These are phyloP conservation scores for Magnusiomyces fungicola DNA, from an alignment of 1,139 yeast genomes.

Conservation along the genomic window DNA sequence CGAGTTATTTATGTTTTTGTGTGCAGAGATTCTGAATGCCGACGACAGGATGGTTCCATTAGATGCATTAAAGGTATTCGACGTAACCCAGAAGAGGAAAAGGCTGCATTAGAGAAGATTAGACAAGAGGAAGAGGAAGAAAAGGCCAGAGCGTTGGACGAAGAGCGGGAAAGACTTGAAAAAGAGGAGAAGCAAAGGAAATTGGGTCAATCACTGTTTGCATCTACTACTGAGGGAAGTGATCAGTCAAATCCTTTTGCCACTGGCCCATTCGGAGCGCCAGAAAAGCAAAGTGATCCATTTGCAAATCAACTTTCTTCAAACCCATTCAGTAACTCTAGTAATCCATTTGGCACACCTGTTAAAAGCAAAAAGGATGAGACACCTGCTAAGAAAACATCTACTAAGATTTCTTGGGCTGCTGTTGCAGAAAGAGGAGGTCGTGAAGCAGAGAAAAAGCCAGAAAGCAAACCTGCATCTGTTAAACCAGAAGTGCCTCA, in stretches of 20 bases:
- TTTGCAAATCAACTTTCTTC: too few species aligned
- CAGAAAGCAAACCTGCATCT: background rate
- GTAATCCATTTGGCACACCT: constrained; percentile 9
- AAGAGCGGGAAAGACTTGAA: constrained; percentile 2
- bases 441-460: background rate
- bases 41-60: constrained; percentile 38
- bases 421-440: constrained; percentile 1
- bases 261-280: background rate
- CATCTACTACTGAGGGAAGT: background rate
- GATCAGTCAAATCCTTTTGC: background rate
- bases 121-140: constrained; percentile 2
- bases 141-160: background rate
- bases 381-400: background rate
- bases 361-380: constrained; percentile 6
- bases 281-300: background rate
- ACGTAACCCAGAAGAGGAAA: constrained; percentile 26
- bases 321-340: background rate
- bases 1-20: constrained; percentile 73
- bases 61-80: constrained; percentile 32
- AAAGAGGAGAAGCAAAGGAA: constrained; percentile 2
- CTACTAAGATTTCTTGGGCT: constrained; percentile 1
- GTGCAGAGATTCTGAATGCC: constrained; percentile 54
- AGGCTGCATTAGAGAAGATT: background rate
- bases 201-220: background rate
- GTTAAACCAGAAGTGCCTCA: background rate